Conservation (phyloP, 2,329 filamentous ascomycete species). For the Neurospora crassa region DNA sequence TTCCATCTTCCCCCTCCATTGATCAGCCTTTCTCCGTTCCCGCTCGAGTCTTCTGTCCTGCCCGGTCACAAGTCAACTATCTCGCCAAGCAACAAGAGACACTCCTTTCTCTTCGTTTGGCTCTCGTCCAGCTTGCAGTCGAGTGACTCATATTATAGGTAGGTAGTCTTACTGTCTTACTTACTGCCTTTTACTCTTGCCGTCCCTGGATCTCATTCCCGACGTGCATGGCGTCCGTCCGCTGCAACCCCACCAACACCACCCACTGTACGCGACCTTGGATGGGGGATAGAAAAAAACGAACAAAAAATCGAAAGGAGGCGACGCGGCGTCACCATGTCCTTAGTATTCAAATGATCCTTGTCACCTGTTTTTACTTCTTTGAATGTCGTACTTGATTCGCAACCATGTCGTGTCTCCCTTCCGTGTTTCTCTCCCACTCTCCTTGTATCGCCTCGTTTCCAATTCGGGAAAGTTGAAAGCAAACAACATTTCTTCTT, state of each 20-base stretch:
- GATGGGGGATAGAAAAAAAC: not conserved
- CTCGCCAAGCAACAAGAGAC: conserved; percentile 2
- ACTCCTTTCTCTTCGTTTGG: not conserved
- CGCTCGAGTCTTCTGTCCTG: not conserved
- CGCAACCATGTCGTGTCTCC: not conserved
- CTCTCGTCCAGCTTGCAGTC: conserved; percentile 3
- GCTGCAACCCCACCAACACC: conserved; percentile 1
- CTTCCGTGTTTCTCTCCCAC: not conserved
- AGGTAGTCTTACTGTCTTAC: conserved; percentile 3
- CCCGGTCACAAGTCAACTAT: not conserved
- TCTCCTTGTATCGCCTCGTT: not conserved
- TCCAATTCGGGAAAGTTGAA: not conserved
- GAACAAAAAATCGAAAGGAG: not conserved
- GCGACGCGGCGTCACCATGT: not conserved
- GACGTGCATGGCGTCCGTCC: conserved; percentile 3
- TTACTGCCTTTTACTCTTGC: conserved; percentile 1
- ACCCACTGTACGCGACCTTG: not conserved
- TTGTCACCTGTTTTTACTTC: not conserved
- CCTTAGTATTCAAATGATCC: not conserved
- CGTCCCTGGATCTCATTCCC: conserved; percentile 3
- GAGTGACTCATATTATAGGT: conserved; percentile 18
- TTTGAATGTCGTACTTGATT: not conserved
- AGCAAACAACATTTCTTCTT: not conserved
- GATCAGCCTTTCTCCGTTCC: not conserved
- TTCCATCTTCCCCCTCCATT: not conserved